Conservation (phyloP, 352 stramenopile genomes). For the Pythium dissimile region DNA sequence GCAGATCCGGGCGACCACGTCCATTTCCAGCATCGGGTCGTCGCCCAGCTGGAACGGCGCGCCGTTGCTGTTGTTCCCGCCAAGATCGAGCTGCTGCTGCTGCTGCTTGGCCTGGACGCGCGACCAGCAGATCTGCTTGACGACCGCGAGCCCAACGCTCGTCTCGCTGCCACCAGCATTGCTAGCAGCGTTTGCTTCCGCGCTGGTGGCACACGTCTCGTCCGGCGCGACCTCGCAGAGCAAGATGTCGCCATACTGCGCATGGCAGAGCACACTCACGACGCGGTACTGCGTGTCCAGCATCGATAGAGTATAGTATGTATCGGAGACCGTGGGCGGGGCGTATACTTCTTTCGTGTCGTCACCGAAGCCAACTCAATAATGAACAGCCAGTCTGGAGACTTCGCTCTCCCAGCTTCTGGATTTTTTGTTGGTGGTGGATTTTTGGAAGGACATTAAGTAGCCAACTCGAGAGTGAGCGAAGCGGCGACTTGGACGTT, state of each 20-base stretch:
- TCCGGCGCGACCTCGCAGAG: slow-evolving; percentile 6
- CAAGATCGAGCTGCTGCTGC: no score
- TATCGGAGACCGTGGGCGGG: no score
- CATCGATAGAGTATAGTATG: no score
- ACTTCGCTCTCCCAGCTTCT: no score
- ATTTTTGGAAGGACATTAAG: no score
- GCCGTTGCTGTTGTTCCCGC: neutral
- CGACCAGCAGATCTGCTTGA: slow-evolving; percentile 18
- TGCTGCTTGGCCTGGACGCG: neutral
- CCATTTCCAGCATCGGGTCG: slow-evolving; percentile 23
- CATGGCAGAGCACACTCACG: slow-evolving; percentile 14
- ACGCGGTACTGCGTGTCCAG: slow-evolving; percentile 12
- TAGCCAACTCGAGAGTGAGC: no score
- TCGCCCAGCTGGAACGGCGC: neutral
- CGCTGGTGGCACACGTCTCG: neutral
- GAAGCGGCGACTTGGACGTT: no score
- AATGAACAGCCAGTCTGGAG: no score
- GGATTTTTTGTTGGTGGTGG: no score
- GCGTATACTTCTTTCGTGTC: no score
- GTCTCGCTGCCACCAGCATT: neutral
- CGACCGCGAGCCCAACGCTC: neutral
- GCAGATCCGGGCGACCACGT: slow-evolving; percentile 17
- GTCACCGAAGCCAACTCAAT: no score
- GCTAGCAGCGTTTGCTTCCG: neutral
- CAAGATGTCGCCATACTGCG: slow-evolving; percentile 22